Conservation (phyloP, 495 filamentous ascomycete species). For the Talaromyces proteolyticus region DNA sequence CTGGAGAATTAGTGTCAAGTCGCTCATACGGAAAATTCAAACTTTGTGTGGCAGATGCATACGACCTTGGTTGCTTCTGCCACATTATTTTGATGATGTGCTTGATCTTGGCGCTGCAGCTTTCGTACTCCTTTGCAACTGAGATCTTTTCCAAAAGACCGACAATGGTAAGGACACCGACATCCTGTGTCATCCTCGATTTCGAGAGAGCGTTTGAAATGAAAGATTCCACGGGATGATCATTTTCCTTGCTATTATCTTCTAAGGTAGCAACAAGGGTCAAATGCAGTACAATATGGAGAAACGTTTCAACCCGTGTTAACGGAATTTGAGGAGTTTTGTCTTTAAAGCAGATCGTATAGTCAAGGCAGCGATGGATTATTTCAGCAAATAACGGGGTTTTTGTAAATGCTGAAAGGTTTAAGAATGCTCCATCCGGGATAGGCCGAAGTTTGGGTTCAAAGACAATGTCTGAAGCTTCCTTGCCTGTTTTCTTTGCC, state of each 20-base stretch:
- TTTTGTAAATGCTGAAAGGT: conserved; percentile 69
- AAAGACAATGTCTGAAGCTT: conserved; percentile 80
- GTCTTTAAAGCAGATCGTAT: conserved; percentile 58
- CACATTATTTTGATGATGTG: conserved; percentile 83
- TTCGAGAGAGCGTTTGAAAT: conserved; percentile 61
- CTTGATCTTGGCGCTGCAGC: conserved; percentile 78
- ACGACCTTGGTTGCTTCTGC: conserved; percentile 67
- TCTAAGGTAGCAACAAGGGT: conserved; percentile 77
- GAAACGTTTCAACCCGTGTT: conserved; percentile 82
- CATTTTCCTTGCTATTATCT: conserved; percentile 59
- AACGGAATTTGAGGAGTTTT: conserved; percentile 65
- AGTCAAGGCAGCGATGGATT: conserved; percentile 80
- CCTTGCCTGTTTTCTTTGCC: conserved; percentile 80
- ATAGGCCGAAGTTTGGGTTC: conserved; percentile 84
- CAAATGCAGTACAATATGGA: conserved; percentile 87
- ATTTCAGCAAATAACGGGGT: conserved; percentile 86
- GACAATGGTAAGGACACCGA: conserved; percentile 59
- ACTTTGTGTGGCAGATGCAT: conserved; percentile 51
- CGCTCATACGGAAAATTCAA: conserved; percentile 47
- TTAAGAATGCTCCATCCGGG: conserved; percentile 64
- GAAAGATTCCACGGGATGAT: conserved; percentile 52
- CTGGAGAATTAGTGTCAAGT: conserved; percentile 52
- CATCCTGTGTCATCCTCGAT: conserved; percentile 47
- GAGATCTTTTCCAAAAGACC: conserved; percentile 69
- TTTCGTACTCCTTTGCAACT: conserved; percentile 64